Evolutionary conservation across 1,284 basidiomycete genomes (phyloP).

Genomic region (Butyriboletus appendiculatus): DNA sequence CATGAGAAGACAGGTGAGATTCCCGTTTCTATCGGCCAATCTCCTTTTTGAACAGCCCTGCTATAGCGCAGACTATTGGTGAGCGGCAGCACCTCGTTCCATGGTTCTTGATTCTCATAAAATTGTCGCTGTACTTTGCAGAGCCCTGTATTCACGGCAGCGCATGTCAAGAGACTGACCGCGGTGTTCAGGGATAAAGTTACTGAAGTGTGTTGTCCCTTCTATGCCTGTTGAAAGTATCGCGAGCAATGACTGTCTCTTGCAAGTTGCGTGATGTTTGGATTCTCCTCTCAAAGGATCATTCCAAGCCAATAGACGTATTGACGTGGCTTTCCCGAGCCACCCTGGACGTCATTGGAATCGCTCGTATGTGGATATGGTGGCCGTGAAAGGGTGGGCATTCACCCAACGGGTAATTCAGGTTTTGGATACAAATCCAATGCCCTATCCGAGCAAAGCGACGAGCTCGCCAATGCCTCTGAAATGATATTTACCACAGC

Average conservation of each 20-base stretch:
- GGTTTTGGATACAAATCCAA: constrained; percentile 68
- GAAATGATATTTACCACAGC: constrained; percentile 53
- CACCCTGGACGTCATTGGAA: constrained; percentile 72
- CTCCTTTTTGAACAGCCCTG: constrained; percentile 38
- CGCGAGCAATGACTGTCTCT: neutral
- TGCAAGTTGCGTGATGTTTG: constrained; percentile 50
- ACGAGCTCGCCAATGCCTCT: constrained; percentile 60
- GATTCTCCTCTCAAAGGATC: constrained; percentile 35
- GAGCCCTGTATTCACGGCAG: constrained; percentile 59
- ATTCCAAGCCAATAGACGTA: constrained; percentile 49
- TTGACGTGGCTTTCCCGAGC: constrained; percentile 61
- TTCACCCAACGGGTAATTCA: constrained; percentile 18
- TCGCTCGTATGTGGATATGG: constrained; percentile 48
- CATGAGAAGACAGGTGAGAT: constrained; percentile 54
- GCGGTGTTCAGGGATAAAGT: constrained; percentile 69
- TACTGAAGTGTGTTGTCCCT: constrained; percentile 43
- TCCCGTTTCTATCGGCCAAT: neutral
- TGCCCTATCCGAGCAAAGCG: constrained; percentile 44
- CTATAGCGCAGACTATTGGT: constrained; percentile 47
- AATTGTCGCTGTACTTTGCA: constrained; percentile 20
- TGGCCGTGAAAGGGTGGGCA: neutral
- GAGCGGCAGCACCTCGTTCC: neutral
- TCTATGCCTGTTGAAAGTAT: neutral
- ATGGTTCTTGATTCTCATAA: neutral
- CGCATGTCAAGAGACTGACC: constrained; percentile 54